A percentile compares a stretch with the other conserved stretches of the same genome.
Evolutionary conservation across 192 early-diverging fungal genomes (phyloP).

Genomic region (Backusella luteola): DNA sequence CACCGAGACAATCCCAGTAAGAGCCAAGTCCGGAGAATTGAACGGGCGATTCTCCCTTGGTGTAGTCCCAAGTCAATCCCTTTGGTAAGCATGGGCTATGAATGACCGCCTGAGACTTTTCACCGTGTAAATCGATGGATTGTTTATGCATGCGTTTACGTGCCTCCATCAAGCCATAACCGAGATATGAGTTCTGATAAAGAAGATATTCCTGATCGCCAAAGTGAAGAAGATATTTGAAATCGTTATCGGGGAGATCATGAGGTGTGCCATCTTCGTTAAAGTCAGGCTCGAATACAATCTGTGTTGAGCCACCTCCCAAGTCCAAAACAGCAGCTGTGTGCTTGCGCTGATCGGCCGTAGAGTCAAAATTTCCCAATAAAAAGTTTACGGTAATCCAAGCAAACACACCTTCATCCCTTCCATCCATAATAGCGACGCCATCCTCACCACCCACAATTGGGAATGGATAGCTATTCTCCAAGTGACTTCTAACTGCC

Average conservation of each 20-base stretch:
- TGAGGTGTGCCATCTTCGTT: constrained; percentile 32
- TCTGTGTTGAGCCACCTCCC: constrained; percentile 88
- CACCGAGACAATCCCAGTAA: constrained; percentile 22
- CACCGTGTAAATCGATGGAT: constrained; percentile 18
- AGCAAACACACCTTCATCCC: constrained; percentile 84
- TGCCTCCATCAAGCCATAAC: constrained; percentile 85
- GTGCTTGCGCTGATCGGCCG: constrained; percentile 13
- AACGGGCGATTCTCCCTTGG: not conserved
- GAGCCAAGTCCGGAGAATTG: constrained; percentile 6
- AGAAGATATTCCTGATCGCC: constrained; percentile 67
- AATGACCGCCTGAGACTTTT: constrained; percentile 29
- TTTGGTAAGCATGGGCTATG: constrained; percentile 56
- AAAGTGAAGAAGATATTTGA: constrained; percentile 62
- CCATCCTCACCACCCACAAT: constrained; percentile 54
- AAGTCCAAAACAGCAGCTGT: constrained; percentile 89
- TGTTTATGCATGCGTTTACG: constrained; percentile 42
- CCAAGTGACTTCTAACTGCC: constrained; percentile 57
- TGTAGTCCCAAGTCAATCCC: constrained; percentile 15
- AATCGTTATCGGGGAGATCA: constrained; percentile 49
- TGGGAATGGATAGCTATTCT: constrained; percentile 65
- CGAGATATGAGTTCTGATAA: constrained; percentile 88
- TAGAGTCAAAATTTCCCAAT: constrained; percentile 58
- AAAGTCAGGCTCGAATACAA: constrained; percentile 79
- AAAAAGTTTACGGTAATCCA: constrained; percentile 92
- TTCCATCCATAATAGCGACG: constrained; percentile 86